Base-by-base conservation (phyloP, 805 yeast species). In the Suhomyces sp. region DNA sequence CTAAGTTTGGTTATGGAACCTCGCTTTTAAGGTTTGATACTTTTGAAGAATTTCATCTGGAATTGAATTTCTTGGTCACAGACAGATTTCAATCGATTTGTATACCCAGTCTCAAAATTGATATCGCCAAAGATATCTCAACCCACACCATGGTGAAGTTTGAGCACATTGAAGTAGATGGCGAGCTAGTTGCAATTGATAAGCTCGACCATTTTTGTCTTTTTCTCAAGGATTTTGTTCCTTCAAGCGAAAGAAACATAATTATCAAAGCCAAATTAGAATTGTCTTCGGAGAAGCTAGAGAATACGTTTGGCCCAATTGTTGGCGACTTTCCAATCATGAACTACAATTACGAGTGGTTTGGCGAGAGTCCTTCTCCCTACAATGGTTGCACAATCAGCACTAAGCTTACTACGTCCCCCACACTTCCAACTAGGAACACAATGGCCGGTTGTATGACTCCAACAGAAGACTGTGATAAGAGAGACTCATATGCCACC, bases 141-240 rank as follows among this genome's bases (percentile, higher is more conserved):
- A 50, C 56, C 15, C 52, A 57, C 25, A 54, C 57, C 13, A 44
- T 57, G 31, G 62, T 61, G 4, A 47, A 50, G 2, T 56, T 64
- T 25, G 44, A 49, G 27, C 56, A 57, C 35, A 49, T 68, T 21
- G 71, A 67, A 39, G 57, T 61, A 8, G 60, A 65, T 48, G 69
- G 69, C 3, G 55, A 55, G 27, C 45, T 61, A 48, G 46, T 57
- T n/a, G 51, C 54, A 15, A 44, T 59, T 13, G 44, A 51, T 6
- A 50, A 39, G 9, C 15, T 45, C 4, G 47, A 54, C 13, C 45
- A 45, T 21, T 35, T 60, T 2, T 43, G 48, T 8, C 17, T 63
- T 3, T 31, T 47, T n/a, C 35, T 62, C 15, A 60, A 58, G 20
- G 58, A 59, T 49, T 17, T 60, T 8, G 31, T 46, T 12, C 59